Evolutionary conservation across 1,139 yeast species (phyloP).

Genomic region (Nakaseomyces uthaithaninus): DNA sequence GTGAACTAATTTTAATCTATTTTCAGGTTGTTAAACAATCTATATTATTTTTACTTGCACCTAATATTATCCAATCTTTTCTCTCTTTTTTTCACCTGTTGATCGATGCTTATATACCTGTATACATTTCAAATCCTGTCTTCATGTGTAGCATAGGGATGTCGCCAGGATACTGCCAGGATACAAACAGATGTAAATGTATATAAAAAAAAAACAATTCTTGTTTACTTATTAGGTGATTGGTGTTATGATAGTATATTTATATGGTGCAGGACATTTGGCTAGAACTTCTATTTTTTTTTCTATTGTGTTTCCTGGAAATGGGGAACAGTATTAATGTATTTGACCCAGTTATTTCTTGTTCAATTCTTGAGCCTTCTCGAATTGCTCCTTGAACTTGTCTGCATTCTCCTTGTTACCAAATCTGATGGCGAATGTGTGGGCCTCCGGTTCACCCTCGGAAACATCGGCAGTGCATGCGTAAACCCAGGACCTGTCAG

Average conservation of each 20-base stretch:
- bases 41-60: no score
- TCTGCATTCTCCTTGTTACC: conserved; percentile 97
- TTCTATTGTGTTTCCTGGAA: no score
- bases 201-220: not conserved
- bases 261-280: not conserved
- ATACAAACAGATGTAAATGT: not conserved
- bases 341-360: conserved; percentile 28
- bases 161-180: no score
- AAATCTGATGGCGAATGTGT: conserved; percentile 92
- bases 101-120: no score
- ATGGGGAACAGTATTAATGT: no score
- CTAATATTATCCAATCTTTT: no score
- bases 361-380: conserved; percentile 64
- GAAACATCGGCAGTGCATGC: conserved; percentile 89
- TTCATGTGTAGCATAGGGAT: no score
- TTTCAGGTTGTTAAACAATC: no score
- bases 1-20: no score
- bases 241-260: not conserved
- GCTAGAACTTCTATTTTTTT: no score
- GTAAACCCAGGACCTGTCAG: conserved; percentile 98
- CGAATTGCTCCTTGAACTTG: conserved; percentile 86
- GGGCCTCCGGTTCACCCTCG: conserved; percentile 94
- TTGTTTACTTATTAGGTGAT: not conserved
- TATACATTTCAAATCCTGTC: no score
- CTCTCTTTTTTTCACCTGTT: no score